Evolutionary conservation across 768 basidiomycete species (phyloP).

Genomic region (Agaricus blazei): DNA sequence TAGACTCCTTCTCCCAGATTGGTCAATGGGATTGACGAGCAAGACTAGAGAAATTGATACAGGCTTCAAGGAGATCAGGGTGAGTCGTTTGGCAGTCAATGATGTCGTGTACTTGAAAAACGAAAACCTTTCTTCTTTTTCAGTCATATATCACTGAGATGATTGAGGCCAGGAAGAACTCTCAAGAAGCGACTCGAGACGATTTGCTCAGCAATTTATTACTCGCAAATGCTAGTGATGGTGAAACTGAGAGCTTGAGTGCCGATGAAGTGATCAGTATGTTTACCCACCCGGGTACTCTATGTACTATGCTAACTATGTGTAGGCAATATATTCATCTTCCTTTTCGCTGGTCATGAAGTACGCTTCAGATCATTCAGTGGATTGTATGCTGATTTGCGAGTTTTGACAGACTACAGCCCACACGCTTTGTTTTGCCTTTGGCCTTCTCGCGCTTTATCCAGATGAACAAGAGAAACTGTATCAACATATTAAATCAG

Average conservation of each 20-base stretch:
- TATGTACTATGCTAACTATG: not conserved
- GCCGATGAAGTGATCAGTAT: conserved; percentile 35
- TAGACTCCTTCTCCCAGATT: conserved; percentile 29
- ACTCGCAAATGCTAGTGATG: conserved; percentile 35
- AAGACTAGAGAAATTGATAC: conserved; percentile 23
- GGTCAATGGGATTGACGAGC: conserved; percentile 27
- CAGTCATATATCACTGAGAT: conserved; percentile 44
- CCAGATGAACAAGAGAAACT: conserved; percentile 41
- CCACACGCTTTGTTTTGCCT: conserved; percentile 33
- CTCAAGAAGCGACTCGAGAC: conserved; percentile 32
- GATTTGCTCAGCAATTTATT: conserved; percentile 49
- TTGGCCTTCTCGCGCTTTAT: conserved; percentile 38
- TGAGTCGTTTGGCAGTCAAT: conserved; percentile 13
- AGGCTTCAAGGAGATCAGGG: conserved; percentile 36
- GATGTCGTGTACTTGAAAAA: not conserved
- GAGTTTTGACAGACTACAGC: conserved; percentile 26
- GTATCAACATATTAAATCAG: conserved; percentile 27
- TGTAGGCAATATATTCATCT: conserved; percentile 36
- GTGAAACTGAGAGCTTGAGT: conserved; percentile 23
- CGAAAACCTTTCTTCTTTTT: too few species aligned
- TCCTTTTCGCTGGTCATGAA: conserved; percentile 56
- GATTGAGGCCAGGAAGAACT: conserved; percentile 34
- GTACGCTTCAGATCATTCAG: conserved; percentile 17
- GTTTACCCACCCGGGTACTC: not conserved
- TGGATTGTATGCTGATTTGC: not conserved